Base-by-base conservation (phyloP, 768 basidiomycete genomes). In the Russula olivacea region DNA sequence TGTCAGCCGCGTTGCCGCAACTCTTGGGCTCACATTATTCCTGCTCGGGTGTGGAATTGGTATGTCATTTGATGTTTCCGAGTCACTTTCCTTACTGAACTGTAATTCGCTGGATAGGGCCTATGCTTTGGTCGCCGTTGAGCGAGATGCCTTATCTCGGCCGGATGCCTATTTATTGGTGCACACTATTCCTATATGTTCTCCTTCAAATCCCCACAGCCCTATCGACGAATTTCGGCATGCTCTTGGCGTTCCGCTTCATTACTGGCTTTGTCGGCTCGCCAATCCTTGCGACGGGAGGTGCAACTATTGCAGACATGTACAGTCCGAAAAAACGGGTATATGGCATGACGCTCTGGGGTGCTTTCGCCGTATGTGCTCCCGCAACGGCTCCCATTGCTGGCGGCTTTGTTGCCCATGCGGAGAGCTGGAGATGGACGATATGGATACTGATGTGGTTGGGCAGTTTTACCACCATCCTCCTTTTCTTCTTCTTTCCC, bases 201-300 rank as follows among this genome's bases (percentile, higher is more conserved):
- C 54, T 71, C 15, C 69, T 74, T 51, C 74, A 75, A 58, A 69
- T 76, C 1, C 74, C 75, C 5, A 74, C 72, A 19, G 71, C 74
- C 32, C 68, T 73, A 9, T 67, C 73, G 21, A 68, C 52, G 30
- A 76, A 72, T 60, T 68, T 74, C 25, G 68, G 59, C 50, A 72
- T 71, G 56, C 67, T 75, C 43, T 61, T 76, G 43, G 73, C 71
- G 4, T 71, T 75, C 67, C 72, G 75, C n/a, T 75, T 76, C 64
- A 63, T 75, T 21, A 72, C 75, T 1, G 75, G 74, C n/a, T 74
- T 76, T 60, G 64, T 73, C 21, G 73, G 74, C 4, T 72, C 71
- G 23, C 74, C 75, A 21, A 64, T 71, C 19, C 71, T 76, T 15
- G 74, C 75, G 3, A 76, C 74, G 7, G 74, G 74, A 12, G 72